Evolutionary conservation across 176 grass and related monocot genomes (phyloP), one percentile per base, ranked within the genome.

Genomic region (Phragmites australis): DNA sequence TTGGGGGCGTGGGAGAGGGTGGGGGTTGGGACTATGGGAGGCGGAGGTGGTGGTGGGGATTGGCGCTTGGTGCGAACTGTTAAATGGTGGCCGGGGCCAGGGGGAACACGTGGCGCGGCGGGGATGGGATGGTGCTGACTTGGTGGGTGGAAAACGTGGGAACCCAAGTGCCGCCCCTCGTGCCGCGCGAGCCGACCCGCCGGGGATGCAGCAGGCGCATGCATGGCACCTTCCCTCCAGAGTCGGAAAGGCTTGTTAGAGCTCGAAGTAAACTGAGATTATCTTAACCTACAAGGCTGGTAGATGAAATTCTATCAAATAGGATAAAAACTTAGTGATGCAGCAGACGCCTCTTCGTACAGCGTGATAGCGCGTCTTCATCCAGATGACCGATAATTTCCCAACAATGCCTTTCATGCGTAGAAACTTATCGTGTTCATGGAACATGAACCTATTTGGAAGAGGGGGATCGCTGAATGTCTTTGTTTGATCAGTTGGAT

Each of bases 121-220:
- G 27, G 37, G 13, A 0, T 17, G 21, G 19, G 1, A 0, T 18
- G 64, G 4, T 19, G 87, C 81, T 62, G 81, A 88, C 75, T 84
- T 88, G 81, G 81, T 42, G 68, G 75, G 75, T 12, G 50, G 81
- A 74, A 84, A 74, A 84, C 81, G 87, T 80, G 87, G 87, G 75
- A 68, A 80, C 79, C 81, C 87, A 74, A 74, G 74, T 66, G 80
- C 86, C 85, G 85, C 52, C 62, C 49, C 66, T 77, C 56, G 80
- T 71, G 80, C 39, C 65, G 79, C 51, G 70, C 4, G 29, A 18
- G 58, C 86, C 86, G 86, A 66, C 67, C 48, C 74, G 74, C 74
- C 86, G 70, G 75, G 80, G 74, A 68, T 21, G 81, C 68, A 23
- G 80, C 57, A 23, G 49, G 32, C 13, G 75, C 21, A n/a, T 14